Evolutionary conservation across 306 rosid species (phyloP), one percentile per base, ranked within the genome.

Genomic region (Medicago ruthenica): DNA sequence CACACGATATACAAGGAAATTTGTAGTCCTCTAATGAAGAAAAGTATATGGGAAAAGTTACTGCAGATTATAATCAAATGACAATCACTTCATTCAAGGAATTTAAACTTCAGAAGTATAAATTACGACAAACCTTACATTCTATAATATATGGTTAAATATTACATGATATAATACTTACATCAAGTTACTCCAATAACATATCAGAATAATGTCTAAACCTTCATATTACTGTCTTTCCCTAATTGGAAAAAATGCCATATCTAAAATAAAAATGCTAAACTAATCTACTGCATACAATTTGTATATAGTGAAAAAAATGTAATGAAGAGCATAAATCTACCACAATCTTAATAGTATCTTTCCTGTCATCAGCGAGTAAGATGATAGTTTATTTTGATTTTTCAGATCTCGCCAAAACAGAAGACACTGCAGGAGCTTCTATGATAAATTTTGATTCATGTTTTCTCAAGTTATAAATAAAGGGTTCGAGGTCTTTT

Each of bases 391-490:
- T 45, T 55, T 72, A 55, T 14, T 39, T 55, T 4, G 22, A 18
- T 57, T 55, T 45, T 61, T 74, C 60, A 65, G 64, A 65, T 55
- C 18, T 67, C 14, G 44, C 2, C 40, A 17, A 9, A 44, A 6
- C 12, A 18, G 37, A 62, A 70, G 64, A 39, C 48, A 17, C 1
- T 39, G 67, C n/a, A 44, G 68, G 57, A 71, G 45, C 16, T 36
- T 37, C 6, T 27, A 20, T 22, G 27, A 41, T 60, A 20, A 67
- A 37, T 15, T 67, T 36, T 69, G 80, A 13, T 20, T 60, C 14
- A 3, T 60, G 67, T 36, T 60, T 50, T 44, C 75, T 69, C 51
- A 57, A 55, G 57, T 60, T 74, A 20, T 68, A n/a, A n/a, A n/a
- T n/a, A 51, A 44, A 21, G 41, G 36, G 44, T 55, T 36, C 4